phyloP scores from a whole-genome alignment of 2,329 filamentous ascomycete species.

The Microcyclosporella mali region DNA sequence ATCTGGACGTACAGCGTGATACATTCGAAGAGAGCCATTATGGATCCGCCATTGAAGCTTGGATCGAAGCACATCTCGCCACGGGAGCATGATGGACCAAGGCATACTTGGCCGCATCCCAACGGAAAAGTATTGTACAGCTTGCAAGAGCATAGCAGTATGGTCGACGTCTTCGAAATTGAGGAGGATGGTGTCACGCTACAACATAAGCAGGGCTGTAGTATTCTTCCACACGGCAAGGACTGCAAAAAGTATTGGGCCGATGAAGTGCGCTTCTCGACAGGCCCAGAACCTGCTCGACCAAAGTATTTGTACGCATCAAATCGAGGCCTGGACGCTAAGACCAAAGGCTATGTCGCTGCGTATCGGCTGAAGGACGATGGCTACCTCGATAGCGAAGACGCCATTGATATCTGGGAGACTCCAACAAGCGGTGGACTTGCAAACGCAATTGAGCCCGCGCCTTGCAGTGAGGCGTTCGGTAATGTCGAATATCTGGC shows the following conservation, averaged over 20 bases:
- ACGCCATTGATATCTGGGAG: conserved; percentile 29
- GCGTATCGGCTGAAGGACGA: conserved; percentile 24
- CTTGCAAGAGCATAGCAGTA: conserved; percentile 33
- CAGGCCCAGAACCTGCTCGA: conserved; percentile 18
- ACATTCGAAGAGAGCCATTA: conserved; percentile 12
- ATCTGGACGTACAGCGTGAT: conserved; percentile 31
- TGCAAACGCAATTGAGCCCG: conserved; percentile 33
- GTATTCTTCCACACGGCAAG: conserved; percentile 29
- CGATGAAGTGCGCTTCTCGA: conserved; percentile 31
- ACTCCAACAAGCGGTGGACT: conserved; percentile 32
- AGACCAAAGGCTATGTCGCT: conserved; percentile 30
- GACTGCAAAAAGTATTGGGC: conserved; percentile 32
- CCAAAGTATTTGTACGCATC: conserved; percentile 32
- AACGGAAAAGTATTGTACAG: conserved; percentile 30
- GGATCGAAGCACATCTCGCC: conserved; percentile 28
- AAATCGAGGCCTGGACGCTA: conserved; percentile 28
- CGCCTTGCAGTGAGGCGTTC: conserved; percentile 20
- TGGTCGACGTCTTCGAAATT: conserved; percentile 30
- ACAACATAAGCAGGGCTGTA: conserved; percentile 24
- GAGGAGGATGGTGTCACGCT: conserved; percentile 25
- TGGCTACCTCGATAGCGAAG: conserved; percentile 23
- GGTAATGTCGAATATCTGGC: conserved; percentile 28
- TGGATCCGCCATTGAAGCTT: conserved; percentile 22
- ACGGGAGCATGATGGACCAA: conserved; percentile 28
- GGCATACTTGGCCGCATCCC: conserved; percentile 33